Evolutionary conservation across 2,329 filamentous ascomycete genomes (phyloP).

Genomic region (Aspergillus sp.): DNA sequence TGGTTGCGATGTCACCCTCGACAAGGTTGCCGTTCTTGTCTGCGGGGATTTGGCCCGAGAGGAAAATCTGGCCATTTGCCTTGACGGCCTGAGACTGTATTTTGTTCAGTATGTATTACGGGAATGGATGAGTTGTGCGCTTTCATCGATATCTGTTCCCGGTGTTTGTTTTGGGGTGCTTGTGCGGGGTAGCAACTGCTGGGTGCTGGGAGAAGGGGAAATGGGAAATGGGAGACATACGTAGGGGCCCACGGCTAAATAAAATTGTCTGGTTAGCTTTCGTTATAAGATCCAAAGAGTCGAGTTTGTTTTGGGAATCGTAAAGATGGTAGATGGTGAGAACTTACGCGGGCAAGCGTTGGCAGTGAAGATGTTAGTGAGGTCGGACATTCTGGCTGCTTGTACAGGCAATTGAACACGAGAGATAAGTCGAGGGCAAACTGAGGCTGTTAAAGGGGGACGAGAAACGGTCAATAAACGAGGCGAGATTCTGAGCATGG

Average conservation of each 20-base stretch:
- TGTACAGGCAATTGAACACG: slow-evolving; percentile 15
- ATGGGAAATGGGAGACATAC: slow-evolving; percentile 27
- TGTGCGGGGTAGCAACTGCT: background rate
- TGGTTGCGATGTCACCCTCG: slow-evolving; percentile 64
- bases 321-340: background rate
- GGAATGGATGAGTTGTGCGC: background rate
- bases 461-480: slow-evolving; percentile 21
- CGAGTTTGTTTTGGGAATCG: background rate
- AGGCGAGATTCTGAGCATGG: slow-evolving; percentile 26
- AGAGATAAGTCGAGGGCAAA: slow-evolving; percentile 10
- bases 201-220: slow-evolving; percentile 1
- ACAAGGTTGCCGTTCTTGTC: slow-evolving; percentile 61
- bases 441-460: slow-evolving; percentile 3
- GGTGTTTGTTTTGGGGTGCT: background rate
- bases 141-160: too few species aligned
- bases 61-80: slow-evolving; percentile 67
- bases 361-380: slow-evolving; percentile 41
- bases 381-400: slow-evolving; percentile 36
- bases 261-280: slow-evolving; percentile 7
- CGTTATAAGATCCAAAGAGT: background rate
- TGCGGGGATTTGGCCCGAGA: slow-evolving; percentile 75
- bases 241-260: slow-evolving; percentile 44
- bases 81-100: slow-evolving; percentile 60
- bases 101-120: background rate
- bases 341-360: slow-evolving; percentile 48